phyloP scores from a whole-genome alignment of 495 filamentous ascomycete species.

The Podospora didyma region DNA sequence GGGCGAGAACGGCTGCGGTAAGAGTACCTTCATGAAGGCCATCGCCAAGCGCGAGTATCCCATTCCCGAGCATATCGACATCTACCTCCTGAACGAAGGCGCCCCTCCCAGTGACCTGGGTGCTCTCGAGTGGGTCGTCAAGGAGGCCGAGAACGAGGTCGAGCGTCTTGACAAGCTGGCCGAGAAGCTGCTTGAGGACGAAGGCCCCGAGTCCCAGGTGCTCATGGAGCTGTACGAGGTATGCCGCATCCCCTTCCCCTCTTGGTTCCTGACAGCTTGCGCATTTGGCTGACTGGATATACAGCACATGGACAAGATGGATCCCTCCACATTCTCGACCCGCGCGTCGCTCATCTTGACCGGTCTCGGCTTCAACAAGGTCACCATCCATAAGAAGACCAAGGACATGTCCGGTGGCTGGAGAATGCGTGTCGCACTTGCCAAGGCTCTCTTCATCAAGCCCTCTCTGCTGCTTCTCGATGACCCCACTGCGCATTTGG shows the following conservation, averaged over 20 bases:
- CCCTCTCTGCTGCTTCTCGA: constrained; percentile 93
- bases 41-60: constrained; percentile 92
- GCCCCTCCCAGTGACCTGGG: constrained; percentile 85
- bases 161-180: constrained; percentile 80
- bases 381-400: constrained; percentile 95
- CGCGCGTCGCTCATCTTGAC: constrained; percentile 95
- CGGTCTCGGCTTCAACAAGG: constrained; percentile 98
- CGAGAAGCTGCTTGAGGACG: constrained; percentile 84
- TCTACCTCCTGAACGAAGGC: constrained; percentile 97
- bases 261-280: neutral
- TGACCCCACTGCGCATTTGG: constrained; percentile 98
- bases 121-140: constrained; percentile 95
- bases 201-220: constrained; percentile 87
- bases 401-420: constrained; percentile 99
- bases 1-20: constrained; percentile 98
- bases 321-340: constrained; percentile 98
- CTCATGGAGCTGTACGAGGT: constrained; percentile 96
- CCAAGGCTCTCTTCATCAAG: constrained; percentile 97
- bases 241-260: constrained; percentile 28
- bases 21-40: constrained; percentile 93
- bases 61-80: constrained; percentile 94
- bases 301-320: constrained; percentile 98
- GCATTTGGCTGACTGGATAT: constrained; percentile 6
- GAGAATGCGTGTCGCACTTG: constrained; percentile 98
- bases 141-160: constrained; percentile 91